Evolutionary conservation across 441 rosid species (phyloP).

Genomic region (Corymbia calophylla): DNA sequence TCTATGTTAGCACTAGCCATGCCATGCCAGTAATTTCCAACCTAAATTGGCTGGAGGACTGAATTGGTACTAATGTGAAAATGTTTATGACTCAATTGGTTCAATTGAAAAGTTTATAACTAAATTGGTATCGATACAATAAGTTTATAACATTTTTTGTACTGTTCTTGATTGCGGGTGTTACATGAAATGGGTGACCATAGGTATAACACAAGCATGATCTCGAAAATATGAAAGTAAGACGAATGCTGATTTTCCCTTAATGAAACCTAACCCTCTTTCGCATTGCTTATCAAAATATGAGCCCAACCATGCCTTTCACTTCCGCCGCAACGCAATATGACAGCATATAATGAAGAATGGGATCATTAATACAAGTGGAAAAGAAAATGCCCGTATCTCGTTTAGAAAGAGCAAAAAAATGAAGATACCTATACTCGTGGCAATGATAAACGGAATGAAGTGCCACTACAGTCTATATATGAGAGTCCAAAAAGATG

Average conservation of each 20-base stretch:
- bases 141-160: too few relatives aligned
- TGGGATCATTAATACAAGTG: not conserved
- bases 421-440: not conserved
- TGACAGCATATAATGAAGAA: not conserved
- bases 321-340: not conserved
- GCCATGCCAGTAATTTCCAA: fast-evolving
- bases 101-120: fast-evolving
- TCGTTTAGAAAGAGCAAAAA: not conserved
- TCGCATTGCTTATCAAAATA: not conserved
- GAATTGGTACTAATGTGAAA: too few relatives aligned
- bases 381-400: not conserved
- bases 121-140: too few relatives aligned
- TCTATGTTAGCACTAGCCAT: fast-evolving
- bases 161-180: not conserved
- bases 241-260: not conserved
- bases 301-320: not conserved
- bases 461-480: not conserved
- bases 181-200: not conserved
- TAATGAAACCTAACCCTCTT: not conserved
- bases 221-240: not conserved
- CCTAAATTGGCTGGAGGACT: not conserved
- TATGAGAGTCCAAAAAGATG: too few relatives aligned
- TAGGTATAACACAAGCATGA: not conserved
- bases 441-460: not conserved
- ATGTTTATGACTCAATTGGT: fast-evolving